A percentile compares a stretch with the other conserved stretches of the same genome.
Evolutionary conservation across 768 basidiomycete genomes (phyloP).

Genomic region (Pluteus cervinus): DNA sequence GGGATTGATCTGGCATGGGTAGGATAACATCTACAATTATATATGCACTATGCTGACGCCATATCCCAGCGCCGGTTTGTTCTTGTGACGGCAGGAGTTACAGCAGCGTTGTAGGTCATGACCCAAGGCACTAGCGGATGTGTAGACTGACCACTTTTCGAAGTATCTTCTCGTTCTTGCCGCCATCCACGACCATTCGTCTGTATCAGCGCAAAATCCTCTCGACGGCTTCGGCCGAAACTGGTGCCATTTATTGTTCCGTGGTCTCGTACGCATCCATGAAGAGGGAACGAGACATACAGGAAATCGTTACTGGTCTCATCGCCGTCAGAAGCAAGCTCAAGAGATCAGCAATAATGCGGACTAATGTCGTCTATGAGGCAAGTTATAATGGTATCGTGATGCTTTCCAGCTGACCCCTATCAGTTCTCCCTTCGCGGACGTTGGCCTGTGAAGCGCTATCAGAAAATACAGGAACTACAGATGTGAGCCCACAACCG

Average conservation of each 20-base stretch:
- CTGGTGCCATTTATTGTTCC: constrained; percentile 71
- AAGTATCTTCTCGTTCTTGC: constrained; percentile 65
- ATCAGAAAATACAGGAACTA: constrained; percentile 60
- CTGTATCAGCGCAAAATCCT: constrained; percentile 66
- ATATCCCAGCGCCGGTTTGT: constrained; percentile 53
- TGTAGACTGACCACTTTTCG: background rate
- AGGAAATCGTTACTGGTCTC: constrained; percentile 56
- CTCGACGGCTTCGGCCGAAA: constrained; percentile 58
- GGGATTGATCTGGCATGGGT: constrained; percentile 75
- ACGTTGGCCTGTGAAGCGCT: constrained; percentile 75
- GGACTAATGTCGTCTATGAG: constrained; percentile 61
- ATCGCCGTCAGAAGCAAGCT: constrained; percentile 73
- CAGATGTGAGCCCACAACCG: constrained; percentile 45
- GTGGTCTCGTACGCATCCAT: constrained; percentile 68
- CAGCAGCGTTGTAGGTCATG: constrained; percentile 63
- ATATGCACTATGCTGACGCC: background rate
- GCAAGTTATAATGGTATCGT: constrained; percentile 24
- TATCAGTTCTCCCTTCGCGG: constrained; percentile 69
- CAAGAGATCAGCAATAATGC: constrained; percentile 49
- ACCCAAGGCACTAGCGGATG: background rate
- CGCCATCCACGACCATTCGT: constrained; percentile 72
- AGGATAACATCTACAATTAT: constrained; percentile 9
- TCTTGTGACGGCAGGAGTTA: constrained; percentile 65
- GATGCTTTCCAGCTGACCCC: background rate
- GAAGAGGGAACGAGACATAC: constrained; percentile 41